These are phyloP conservation scores for Ulmus americana DNA, from an alignment of 331 rosid genomes.

Conservation along the genomic window DNA sequence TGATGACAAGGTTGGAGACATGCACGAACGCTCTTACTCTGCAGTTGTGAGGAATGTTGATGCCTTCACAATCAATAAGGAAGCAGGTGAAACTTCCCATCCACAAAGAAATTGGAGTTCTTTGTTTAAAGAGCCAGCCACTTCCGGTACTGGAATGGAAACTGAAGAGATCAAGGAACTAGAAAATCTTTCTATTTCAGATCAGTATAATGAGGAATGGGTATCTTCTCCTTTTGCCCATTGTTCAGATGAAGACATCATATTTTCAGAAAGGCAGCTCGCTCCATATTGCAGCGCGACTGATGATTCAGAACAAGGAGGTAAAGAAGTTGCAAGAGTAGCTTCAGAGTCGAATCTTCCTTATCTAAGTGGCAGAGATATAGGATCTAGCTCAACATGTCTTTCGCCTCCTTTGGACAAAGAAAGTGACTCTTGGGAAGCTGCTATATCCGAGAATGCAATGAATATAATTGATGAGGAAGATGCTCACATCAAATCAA, in stretches of 20 bases:
- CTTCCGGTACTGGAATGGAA: conserved; percentile 11
- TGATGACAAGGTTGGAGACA: background rate
- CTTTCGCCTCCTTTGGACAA: background rate
- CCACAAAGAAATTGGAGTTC: conserved; percentile 23
- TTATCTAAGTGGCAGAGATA: background rate
- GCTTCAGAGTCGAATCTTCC: background rate
- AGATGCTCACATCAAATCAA: conserved; percentile 9
- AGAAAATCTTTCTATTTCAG: conserved; percentile 13
- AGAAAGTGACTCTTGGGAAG: conserved; percentile 12
- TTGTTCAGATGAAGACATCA: conserved; percentile 12
- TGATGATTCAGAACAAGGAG: background rate
- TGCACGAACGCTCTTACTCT: background rate
- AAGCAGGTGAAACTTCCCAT: background rate
- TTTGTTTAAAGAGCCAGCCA: conserved; percentile 17
- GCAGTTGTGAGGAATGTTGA: background rate
- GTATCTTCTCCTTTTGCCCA: conserved; percentile 2
- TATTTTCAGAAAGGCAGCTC: background rate
- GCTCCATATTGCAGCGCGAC: no score
- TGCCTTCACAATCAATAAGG: background rate
- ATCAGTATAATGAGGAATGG: conserved; percentile 5
- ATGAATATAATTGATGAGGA: conserved; percentile 14
- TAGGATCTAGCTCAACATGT: background rate
- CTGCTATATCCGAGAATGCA: conserved; percentile 6
- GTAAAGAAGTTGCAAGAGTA: background rate
- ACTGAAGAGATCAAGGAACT: background rate